Evolutionary conservation across 2,329 filamentous ascomycete genomes (phyloP).

Genomic region (Aspergillus hiratsukae): DNA sequence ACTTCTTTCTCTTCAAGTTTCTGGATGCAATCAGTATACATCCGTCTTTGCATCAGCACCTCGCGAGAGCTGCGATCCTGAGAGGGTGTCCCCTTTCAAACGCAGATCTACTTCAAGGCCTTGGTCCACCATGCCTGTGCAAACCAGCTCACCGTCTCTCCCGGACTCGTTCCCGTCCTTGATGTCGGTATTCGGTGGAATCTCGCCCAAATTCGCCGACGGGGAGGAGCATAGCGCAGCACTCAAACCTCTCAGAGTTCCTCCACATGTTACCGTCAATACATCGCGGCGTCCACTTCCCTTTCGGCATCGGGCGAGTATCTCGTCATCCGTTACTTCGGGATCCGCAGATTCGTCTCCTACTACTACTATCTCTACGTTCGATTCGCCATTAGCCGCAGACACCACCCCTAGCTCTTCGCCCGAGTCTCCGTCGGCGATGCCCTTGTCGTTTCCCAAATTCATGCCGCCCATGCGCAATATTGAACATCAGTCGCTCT

Average conservation of each 20-base stretch:
- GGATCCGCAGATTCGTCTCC: constrained; percentile 92
- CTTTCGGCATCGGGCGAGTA: constrained; percentile 40
- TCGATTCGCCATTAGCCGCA: constrained; percentile 83
- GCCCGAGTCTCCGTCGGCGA: constrained; percentile 78
- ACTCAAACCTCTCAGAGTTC: constrained; percentile 23
- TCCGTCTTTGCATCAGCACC: constrained; percentile 19
- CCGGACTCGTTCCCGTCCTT: constrained; percentile 49
- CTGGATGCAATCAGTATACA: constrained; percentile 26
- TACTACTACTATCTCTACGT: constrained; percentile 87
- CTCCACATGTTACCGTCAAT: constrained; percentile 25
- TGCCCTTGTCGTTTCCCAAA: constrained; percentile 52
- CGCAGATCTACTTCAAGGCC: constrained; percentile 22
- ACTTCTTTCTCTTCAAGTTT: constrained; percentile 20
- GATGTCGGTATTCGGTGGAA: constrained; percentile 49
- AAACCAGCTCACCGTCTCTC: constrained; percentile 37
- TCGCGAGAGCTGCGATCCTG: constrained; percentile 23
- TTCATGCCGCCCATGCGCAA: constrained; percentile 29
- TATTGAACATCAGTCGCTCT: constrained; percentile 22
- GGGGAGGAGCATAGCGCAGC: constrained; percentile 25
- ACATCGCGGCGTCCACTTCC: constrained; percentile 22
- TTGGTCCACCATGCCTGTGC: constrained; percentile 35
- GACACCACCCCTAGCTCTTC: constrained; percentile 90
- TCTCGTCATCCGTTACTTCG: constrained; percentile 47
- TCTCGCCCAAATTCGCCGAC: constrained; percentile 20
- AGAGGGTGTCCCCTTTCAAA: constrained; percentile 28